Base-by-base conservation (phyloP, 202 grass and related monocot species). In the Brachypodium distachyon region DNA sequence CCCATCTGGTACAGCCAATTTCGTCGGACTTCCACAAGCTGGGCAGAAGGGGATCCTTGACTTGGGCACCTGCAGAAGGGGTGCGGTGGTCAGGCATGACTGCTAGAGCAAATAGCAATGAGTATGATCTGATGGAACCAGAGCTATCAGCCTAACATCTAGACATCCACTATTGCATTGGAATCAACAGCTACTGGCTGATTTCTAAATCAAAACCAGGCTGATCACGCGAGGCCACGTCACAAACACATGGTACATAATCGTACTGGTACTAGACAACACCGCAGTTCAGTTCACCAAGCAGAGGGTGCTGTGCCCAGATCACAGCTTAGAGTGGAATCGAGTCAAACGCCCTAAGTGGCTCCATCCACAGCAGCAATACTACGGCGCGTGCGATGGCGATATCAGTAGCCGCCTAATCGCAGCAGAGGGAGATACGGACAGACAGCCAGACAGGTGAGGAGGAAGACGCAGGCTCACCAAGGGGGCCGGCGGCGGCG, bases 21-120 rank as follows among this genome's bases (percentile, higher is more conserved):
- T 97, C 0, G 95, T 97, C 1, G 87, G 91, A 47, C 81, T 92
- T 64, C 95, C 95, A 77, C 95, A 97, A 25, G 79, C 74, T 57
- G 84, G 82, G 36, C 95, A 97, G 38, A 92, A 94, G 18, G 26
- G 46, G 11, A 94, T 86, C 72, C 91, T 97, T 23, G 89, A 84
- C 51, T 94, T 94, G 23, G 87, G 80, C 58, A 87, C 65, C 95
- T 97, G 73, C 5, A 50, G 49, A 80, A 67, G 31, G 42, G 9
- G 9, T 67, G 42, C 22, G 12, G n/a, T 32, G 7, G 72, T 70
- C 27, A 41, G 7, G 9, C 0, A 23, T 48, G 26, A 4, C 36
- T 18, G 18, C 16, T 53, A 33, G 4, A 70, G 26, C 18, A 53
- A 1, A 38, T 17, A 70, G 23, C 34, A 61, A 36, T 48, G 26